Conservation (phyloP, 148 eudicot species). For the Arctostaphylos glauca region DNA sequence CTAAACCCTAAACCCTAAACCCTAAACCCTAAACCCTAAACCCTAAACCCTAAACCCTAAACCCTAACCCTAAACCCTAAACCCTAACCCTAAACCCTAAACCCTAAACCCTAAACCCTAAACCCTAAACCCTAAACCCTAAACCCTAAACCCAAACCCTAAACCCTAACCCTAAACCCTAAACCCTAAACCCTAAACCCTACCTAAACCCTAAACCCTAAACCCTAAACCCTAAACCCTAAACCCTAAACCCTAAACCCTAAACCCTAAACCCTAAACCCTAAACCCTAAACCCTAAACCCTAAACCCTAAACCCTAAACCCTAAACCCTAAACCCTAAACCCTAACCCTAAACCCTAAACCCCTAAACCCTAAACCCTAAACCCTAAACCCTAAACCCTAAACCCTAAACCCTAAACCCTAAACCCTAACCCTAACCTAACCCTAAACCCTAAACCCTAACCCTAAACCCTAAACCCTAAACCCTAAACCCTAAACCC, state of each 20-base stretch:
- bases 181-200: conserved; percentile 16
- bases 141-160: no score
- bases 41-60: no score
- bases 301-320: background rate
- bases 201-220: conserved; percentile 10
- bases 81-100: no score
- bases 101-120: no score
- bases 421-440: conserved; percentile 16
- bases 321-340: background rate
- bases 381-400: conserved; percentile 16
- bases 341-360: background rate
- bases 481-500: conserved; percentile 7
- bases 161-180: conserved; percentile 22
- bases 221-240: conserved; percentile 7
- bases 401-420: conserved; percentile 20
- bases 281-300: background rate
- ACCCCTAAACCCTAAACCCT: conserved; percentile 13
- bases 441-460: conserved; percentile 4
- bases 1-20: no score
- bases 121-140: no score
- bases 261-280: no score
- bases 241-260: conserved; percentile 12
- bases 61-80: no score
- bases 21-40: no score
- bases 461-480: no score